Evolutionary conservation across 768 basidiomycete species (phyloP).

Genomic region (Wakefieldia striispora): DNA sequence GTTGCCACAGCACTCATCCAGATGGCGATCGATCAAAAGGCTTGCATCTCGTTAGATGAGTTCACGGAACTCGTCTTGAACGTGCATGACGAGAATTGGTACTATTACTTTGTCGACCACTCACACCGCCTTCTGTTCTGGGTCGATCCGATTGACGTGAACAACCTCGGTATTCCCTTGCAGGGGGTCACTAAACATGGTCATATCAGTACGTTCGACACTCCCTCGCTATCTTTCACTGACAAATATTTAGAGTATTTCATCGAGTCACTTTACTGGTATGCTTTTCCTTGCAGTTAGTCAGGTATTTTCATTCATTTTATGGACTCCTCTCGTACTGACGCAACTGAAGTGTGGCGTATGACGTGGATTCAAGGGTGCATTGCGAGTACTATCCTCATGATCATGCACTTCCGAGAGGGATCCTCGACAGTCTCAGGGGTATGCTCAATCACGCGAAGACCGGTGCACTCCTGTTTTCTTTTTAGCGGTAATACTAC

Average conservation of each 20-base stretch:
- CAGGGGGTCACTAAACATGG: too few relatives aligned
- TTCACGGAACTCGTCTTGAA: constrained; percentile 1
- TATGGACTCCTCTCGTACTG: neutral
- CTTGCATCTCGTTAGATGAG: constrained; percentile 4
- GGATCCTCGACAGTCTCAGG: constrained; percentile 8
- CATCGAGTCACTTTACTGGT: constrained; percentile 10
- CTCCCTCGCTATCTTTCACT: neutral
- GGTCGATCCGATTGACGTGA: too few relatives aligned
- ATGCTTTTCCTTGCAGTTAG: neutral
- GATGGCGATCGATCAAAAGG: neutral
- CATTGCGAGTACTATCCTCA: constrained; percentile 17
- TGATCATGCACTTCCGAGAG: neutral
- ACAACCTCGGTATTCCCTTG: too few relatives aligned
- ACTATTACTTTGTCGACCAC: too few relatives aligned
- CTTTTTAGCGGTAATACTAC: neutral
- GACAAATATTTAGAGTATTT: neutral
- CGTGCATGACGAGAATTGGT: too few relatives aligned
- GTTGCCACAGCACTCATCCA: constrained; percentile 9
- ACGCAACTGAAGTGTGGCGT: neutral
- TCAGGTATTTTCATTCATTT: neutral
- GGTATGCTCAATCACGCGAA: constrained; percentile 16
- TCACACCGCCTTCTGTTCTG: too few relatives aligned
- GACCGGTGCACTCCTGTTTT: constrained; percentile 3
- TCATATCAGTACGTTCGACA: neutral
- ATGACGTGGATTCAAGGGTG: constrained; percentile 2